A percentile compares a stretch with the other conserved stretches of the same genome.
phyloP scores from a whole-genome alignment of 73 alveolate genomes.

The Blepharisma stoltei region DNA sequence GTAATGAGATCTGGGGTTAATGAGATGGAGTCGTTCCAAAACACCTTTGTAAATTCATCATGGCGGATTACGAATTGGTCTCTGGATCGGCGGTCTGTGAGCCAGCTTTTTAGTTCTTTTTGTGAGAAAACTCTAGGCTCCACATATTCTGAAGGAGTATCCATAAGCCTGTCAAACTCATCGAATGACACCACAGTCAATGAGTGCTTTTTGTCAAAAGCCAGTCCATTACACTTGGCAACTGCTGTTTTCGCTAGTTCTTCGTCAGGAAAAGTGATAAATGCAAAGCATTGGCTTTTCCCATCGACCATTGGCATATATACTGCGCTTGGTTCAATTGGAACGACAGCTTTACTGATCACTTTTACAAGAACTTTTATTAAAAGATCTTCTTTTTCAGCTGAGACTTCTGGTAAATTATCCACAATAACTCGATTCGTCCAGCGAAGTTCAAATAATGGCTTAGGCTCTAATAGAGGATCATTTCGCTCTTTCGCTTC shows the following conservation, averaged over 20 bases:
- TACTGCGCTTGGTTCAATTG: conserved; percentile 12
- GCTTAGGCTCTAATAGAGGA: conserved; percentile 20
- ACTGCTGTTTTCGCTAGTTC: conserved; percentile 34
- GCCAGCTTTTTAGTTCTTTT: conserved; percentile 23
- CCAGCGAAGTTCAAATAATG: conserved; percentile 22
- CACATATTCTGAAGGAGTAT: not conserved
- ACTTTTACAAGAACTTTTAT: conserved; percentile 17
- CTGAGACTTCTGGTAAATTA: conserved; percentile 7
- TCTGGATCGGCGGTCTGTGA: not conserved
- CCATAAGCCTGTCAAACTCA: conserved; percentile 32
- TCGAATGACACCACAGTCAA: not conserved
- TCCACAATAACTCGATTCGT: conserved; percentile 28
- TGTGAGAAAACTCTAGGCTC: conserved; percentile 17
- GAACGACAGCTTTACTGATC: not conserved
- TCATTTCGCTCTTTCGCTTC: not conserved
- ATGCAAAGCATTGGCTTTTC: conserved; percentile 18
- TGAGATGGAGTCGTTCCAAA: conserved; percentile 15
- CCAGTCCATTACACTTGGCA: not conserved
- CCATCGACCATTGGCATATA: conserved; percentile 23
- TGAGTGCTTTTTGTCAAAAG: conserved; percentile 16
- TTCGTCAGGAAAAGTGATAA: conserved; percentile 20
- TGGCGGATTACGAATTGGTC: conserved; percentile 8
- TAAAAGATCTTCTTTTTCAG: conserved; percentile 2
- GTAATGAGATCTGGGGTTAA: conserved; percentile 5
- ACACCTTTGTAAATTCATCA: conserved; percentile 17